Conservation (phyloP, 495 filamentous ascomycete genomes). For the Penicillium odoratum region DNA sequence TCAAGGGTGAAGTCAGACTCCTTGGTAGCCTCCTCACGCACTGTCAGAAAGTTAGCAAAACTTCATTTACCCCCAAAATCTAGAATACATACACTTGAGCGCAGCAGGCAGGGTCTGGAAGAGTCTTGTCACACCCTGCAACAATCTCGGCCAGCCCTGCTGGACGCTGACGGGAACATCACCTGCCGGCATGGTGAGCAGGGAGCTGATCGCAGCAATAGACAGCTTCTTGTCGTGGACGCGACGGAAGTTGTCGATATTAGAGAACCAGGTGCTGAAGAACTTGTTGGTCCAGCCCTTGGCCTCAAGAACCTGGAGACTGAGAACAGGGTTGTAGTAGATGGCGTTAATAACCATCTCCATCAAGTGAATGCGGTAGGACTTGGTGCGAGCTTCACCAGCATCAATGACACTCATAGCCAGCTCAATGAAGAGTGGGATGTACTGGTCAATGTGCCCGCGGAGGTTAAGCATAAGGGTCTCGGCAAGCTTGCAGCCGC, state of each 20-base stretch:
- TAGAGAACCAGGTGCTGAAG: constrained; percentile 96
- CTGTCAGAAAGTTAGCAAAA: constrained; percentile 37
- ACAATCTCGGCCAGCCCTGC: constrained; percentile 92
- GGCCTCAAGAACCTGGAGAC: constrained; percentile 81
- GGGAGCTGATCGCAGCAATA: constrained; percentile 84
- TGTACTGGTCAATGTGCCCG: constrained; percentile 82
- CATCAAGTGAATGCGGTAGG: constrained; percentile 93
- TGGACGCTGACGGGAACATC: constrained; percentile 86
- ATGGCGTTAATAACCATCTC: constrained; percentile 99
- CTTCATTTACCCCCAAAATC: not conserved
- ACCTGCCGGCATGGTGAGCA: constrained; percentile 72
- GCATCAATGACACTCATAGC: constrained; percentile 78
- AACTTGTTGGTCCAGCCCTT: constrained; percentile 99
- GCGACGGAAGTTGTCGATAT: constrained; percentile 86
- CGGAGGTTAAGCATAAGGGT: constrained; percentile 94
- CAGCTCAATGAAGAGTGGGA: constrained; percentile 83
- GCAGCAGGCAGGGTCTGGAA: constrained; percentile 91
- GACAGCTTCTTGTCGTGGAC: constrained; percentile 99
- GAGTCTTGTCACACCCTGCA: constrained; percentile 85
- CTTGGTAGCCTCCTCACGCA: constrained; percentile 89
- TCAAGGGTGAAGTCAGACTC: constrained; percentile 79
- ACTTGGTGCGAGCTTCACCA: constrained; percentile 73
- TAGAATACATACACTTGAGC: constrained; percentile 64
- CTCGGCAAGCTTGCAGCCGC: constrained; percentile 98
- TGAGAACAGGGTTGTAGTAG: constrained; percentile 88